Base-by-base conservation (phyloP, 2,329 filamentous ascomycete species). In the Neonectria neomacrospora region DNA sequence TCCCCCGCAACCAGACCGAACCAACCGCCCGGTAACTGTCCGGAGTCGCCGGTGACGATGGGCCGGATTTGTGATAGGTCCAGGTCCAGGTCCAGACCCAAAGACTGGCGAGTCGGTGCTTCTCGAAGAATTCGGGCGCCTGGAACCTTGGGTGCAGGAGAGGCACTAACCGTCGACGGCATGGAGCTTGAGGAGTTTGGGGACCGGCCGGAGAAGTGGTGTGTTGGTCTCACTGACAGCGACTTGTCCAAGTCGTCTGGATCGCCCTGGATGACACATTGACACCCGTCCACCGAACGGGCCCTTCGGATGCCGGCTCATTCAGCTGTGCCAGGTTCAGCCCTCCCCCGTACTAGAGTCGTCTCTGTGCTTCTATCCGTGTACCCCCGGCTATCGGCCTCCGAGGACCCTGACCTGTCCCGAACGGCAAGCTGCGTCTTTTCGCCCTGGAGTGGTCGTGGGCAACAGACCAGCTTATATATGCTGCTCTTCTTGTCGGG, bases 41-140 rank as follows among this genome's bases (percentile, higher is more conserved):
- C 44, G 67, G 67, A 23, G 55, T 61, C 47, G 50, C 67, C 65
- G 67, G 48, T 42, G 48, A 20, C n/a, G 39, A 47, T 28, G 32
- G 37, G n/a, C 52, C 23, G 39, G 28, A 3, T 20, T n/a, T 50
- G 26, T 50, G 18, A 50, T 50, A 34, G 47, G 47, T 10, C 22
- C 47, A 51, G 47, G 47, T 10, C 22, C 47, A 51, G 8, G 30
- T 23, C 28, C 9, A 37, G 54, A 18, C 45, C 23, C 26, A 42
- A 42, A 18, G 26, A 23, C 30, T 5, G 28, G 10, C 28, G n/a
- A 50, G n/a, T n/a, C 20, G 30, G 20, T 45, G 39, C 47, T 58
- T 58, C 56, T 41, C 48, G 37, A 58, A 58, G 47, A 32, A 58
- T 52, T 34, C 45, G 37, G 47, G 26, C 42, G 37, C 47, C 28